Percentiles rank a stretch among this genome's conserved stretches.
Conservation (phyloP, 2,329 filamentous ascomycete genomes). For the Fusarium sp. region DNA sequence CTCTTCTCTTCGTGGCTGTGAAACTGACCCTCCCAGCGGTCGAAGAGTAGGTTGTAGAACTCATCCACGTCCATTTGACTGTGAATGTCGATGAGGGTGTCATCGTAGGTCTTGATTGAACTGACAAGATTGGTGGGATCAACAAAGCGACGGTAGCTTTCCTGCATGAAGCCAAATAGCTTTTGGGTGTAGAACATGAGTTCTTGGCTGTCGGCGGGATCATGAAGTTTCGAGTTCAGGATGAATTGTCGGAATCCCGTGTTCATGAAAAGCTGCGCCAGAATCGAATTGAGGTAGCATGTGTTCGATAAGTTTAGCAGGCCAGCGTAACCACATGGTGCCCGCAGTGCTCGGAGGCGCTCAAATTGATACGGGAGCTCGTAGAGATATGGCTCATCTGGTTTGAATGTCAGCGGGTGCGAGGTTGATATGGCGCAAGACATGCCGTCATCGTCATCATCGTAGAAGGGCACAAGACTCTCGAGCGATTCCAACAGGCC, state of each 20-base stretch:
- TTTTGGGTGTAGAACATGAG: constrained; percentile 83
- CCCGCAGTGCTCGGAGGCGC: constrained; percentile 74
- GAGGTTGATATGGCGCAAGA: constrained; percentile 18
- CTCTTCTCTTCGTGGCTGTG: constrained; percentile 74
- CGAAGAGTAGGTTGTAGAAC: constrained; percentile 94
- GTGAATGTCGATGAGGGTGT: constrained; percentile 83
- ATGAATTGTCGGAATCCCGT: constrained; percentile 87
- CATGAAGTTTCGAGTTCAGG: constrained; percentile 69
- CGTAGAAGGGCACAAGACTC: constrained; percentile 52
- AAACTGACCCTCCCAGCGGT: constrained; percentile 89
- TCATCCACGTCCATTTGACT: constrained; percentile 99
- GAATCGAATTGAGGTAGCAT: constrained; percentile 94
- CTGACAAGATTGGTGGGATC: constrained; percentile 79
- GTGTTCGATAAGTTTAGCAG: constrained; percentile 94
- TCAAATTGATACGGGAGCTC: constrained; percentile 74
- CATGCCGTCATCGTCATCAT: constrained; percentile 53
- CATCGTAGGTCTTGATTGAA: constrained; percentile 85
- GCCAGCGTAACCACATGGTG: constrained; percentile 85
- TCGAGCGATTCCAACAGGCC: constrained; percentile 60
- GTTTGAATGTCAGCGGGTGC: constrained; percentile 18
- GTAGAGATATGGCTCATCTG: constrained; percentile 67
- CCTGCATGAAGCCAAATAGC: constrained; percentile 88
- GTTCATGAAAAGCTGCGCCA: constrained; percentile 98
- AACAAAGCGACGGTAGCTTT: constrained; percentile 78
- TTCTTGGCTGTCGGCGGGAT: constrained; percentile 68